Base-by-base conservation (phyloP, 169 alveolate genomes). In the Plasmodium fragile region DNA sequence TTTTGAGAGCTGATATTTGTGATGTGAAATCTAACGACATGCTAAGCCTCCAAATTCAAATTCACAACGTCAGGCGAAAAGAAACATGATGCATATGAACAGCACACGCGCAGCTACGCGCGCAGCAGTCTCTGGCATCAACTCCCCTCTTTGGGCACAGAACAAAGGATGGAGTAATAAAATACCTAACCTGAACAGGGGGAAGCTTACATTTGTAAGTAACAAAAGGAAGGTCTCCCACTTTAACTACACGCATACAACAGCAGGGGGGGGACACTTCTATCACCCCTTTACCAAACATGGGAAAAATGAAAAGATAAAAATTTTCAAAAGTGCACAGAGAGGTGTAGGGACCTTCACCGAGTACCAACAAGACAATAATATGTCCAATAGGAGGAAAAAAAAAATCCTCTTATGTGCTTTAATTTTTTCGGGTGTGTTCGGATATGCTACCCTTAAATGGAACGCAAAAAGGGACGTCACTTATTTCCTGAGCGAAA, bases 131-230 rank as follows among this genome's bases (percentile, higher is more conserved):
- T 49, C 59, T 13, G 22, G 59, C 59, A 49, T 65, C n/a, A 22
- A 18, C 30, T 36, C 36, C 30, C 75, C 13, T 16, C 34, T 65
- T 65, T 65, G 25, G 53, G 13, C 49, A 45, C 73, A 11, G 80
- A 85, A 30, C 43, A 85, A 49, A 85, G 84, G 55, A 85, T 53
- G 53, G 93, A 85, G 79, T 85, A 85, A 85, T 85, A 85, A 85
- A 30, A 53, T 85, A 53, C 83, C 43, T 30, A 85, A 39, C 34
- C 52, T 73, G 22, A 49, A 77, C 32, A 65, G 55, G 34, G 30
- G 34, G 65, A 85, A 85, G 13, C 55, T 49, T 16, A 52, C 80
- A 73, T 77, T 85, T 34, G 32, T 73, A 16, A 75, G 43, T 4
- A 85, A 78, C 79, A 85, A 85, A 75, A 73, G 93, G 65, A 41